Conservation (phyloP, 106 monocot species). For the Cymbidium sinense region DNA sequence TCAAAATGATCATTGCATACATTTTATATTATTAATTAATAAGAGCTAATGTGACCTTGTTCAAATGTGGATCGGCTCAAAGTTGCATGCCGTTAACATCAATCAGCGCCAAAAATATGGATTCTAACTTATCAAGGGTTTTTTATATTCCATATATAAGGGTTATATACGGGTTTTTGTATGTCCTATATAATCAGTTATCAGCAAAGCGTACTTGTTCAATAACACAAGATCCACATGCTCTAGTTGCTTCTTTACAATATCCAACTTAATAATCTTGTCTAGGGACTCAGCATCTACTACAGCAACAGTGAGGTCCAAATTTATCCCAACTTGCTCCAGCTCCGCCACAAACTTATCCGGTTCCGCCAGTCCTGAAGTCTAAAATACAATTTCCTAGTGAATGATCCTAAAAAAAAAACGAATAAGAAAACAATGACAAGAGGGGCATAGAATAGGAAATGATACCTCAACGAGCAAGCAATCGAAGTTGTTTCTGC, state of each 20-base stretch:
- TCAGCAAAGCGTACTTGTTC: constrained; percentile 34
- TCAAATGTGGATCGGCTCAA: neutral
- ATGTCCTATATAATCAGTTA: neutral
- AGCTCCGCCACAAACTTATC: constrained; percentile 36
- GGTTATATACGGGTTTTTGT: too few species aligned
- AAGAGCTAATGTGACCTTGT: neutral
- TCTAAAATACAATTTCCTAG: constrained; percentile 19
- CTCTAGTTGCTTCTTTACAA: constrained; percentile 44
- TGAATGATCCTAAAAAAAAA: neutral
- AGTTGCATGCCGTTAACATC: too few species aligned
- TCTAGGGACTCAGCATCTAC: constrained; percentile 51
- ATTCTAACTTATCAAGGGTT: neutral
- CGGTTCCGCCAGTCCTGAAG: constrained; percentile 43
- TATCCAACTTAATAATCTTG: constrained; percentile 32
- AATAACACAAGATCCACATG: constrained; percentile 46
- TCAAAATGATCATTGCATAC: neutral
- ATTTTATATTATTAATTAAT: neutral
- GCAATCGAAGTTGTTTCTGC: constrained; percentile 59
- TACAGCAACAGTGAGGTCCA: constrained; percentile 39
- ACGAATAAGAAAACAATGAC: neutral
- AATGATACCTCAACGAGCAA: constrained; percentile 37
- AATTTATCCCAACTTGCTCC: constrained; percentile 37
- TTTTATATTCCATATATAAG: too few species aligned
- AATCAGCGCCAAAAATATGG: neutral
- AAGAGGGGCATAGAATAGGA: neutral